phyloP scores from a whole-genome alignment of 2,329 filamentous ascomycete genomes.

The Tympanopsis confertula region DNA sequence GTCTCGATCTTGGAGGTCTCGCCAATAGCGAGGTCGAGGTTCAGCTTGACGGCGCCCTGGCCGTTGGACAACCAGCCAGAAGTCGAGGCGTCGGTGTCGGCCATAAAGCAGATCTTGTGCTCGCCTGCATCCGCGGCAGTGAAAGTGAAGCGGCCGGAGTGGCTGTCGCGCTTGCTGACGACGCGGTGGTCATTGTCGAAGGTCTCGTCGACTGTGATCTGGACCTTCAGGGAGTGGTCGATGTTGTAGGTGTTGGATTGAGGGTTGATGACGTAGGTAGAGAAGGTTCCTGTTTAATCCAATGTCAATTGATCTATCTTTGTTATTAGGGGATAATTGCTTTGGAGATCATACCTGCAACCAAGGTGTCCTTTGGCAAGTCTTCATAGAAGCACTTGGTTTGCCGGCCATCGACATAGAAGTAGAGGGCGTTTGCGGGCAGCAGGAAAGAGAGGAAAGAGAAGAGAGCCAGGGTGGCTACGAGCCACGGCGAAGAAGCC shows the following conservation, averaged over 20 bases:
- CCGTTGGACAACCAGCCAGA: conserved; percentile 47
- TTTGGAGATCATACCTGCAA: conserved; percentile 32
- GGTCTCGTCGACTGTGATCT: conserved; percentile 61
- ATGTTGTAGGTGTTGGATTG: conserved; percentile 32
- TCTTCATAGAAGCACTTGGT: conserved; percentile 72
- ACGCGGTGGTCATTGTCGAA: conserved; percentile 71
- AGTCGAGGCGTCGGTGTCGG: conserved; percentile 40
- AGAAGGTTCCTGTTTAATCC: not conserved
- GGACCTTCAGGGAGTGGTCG: conserved; percentile 46
- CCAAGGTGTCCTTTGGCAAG: conserved; percentile 63
- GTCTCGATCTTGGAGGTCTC: conserved; percentile 65
- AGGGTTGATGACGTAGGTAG: not conserved
- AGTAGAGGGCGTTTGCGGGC: conserved; percentile 52
- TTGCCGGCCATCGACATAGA: conserved; percentile 58
- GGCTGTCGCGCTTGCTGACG: conserved; percentile 50
- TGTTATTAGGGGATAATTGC: not conserved
- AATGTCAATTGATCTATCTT: not conserved
- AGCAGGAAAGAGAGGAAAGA: conserved; percentile 4
- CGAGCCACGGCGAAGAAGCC: not conserved
- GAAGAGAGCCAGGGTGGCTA: not conserved
- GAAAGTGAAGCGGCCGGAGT: conserved; percentile 60
- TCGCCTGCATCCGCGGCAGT: conserved; percentile 60
- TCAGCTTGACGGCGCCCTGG: conserved; percentile 45
- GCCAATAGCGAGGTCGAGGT: conserved; percentile 62
- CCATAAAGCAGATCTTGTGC: conserved; percentile 61